These are phyloP conservation scores for Termitomyces sp. DNA, from an alignment of 768 basidiomycete species.

Conservation along the genomic window DNA sequence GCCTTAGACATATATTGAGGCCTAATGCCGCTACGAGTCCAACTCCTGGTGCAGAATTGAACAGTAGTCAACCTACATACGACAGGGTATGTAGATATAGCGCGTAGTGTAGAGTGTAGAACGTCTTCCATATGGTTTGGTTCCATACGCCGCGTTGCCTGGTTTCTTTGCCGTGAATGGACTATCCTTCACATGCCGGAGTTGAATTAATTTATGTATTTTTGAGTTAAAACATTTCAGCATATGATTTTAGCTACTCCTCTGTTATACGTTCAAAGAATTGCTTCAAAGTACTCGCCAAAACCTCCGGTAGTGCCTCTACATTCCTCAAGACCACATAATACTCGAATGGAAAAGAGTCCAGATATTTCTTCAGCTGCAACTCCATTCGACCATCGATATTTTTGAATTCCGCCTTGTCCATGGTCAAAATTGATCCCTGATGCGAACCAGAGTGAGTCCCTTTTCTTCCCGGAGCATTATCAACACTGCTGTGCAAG, in stretches of 20 bases:
- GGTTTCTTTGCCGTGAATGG: not conserved
- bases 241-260: slow-evolving; percentile 30
- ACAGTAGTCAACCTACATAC: too few species aligned
- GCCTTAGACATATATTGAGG: too few species aligned
- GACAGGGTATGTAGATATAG: too few species aligned
- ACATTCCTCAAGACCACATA: slow-evolving; percentile 91
- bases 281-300: slow-evolving; percentile 84
- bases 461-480: slow-evolving; percentile 12
- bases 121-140: too few species aligned
- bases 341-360: slow-evolving; percentile 97
- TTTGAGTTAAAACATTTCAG: not conserved
- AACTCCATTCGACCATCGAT: slow-evolving; percentile 81
- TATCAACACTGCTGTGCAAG: slow-evolving; percentile 38
- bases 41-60: too few species aligned
- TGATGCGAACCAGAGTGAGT: slow-evolving; percentile 26
- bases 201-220: not conserved
- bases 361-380: slow-evolving; percentile 83
- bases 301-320: slow-evolving; percentile 85
- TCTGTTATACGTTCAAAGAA: slow-evolving; percentile 86
- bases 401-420: slow-evolving; percentile 82
- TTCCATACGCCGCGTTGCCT: not conserved
- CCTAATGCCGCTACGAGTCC: too few species aligned
- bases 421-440: slow-evolving; percentile 89
- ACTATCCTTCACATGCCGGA: not conserved
- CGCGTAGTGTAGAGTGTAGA: too few species aligned